These are phyloP conservation scores for Rhynchospora breviuscula DNA, from an alignment of 176 grass and related monocot genomes.

Conservation along the genomic window DNA sequence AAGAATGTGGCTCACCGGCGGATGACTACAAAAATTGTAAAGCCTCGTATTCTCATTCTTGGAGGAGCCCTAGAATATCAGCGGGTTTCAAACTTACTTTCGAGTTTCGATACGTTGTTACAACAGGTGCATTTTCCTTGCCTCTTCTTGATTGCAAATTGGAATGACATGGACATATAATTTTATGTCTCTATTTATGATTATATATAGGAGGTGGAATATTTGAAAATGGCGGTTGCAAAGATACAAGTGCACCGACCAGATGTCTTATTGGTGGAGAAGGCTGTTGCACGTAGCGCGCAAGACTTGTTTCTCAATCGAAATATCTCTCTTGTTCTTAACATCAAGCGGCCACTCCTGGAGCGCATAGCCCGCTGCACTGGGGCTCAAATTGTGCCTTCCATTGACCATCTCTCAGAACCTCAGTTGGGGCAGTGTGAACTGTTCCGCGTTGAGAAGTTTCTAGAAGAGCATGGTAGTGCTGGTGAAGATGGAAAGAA, in stretches of 20 bases:
- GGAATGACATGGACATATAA: neutral
- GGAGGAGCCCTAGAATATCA: conserved; percentile 98
- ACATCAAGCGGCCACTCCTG: conserved; percentile 81
- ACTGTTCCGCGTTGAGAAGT: conserved; percentile 92
- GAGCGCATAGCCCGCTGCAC: conserved; percentile 95
- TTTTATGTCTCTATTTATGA: conserved; percentile 17
- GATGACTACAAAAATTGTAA: conserved; percentile 70
- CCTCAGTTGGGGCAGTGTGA: conserved; percentile 86
- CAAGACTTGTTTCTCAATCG: conserved; percentile 84
- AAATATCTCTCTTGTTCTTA: conserved; percentile 96
- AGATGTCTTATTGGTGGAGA: conserved; percentile 89
- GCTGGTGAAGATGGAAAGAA: conserved; percentile 78
- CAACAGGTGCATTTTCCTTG: conserved; percentile 60
- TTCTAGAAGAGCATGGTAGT: conserved; percentile 76
- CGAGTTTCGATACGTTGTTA: conserved; percentile 98
- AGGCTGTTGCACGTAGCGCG: conserved; percentile 85
- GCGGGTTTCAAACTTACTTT: conserved; percentile 91
- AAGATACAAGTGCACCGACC: conserved; percentile 94
- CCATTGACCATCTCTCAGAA: conserved; percentile 86
- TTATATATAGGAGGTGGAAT: conserved; percentile 80
- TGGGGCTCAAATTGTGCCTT: conserved; percentile 84
- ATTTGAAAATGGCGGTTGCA: conserved; percentile 93
- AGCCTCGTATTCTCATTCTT: conserved; percentile 74
- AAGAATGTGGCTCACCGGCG: conserved; percentile 93
- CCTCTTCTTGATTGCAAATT: conserved; percentile 8